These are phyloP conservation scores for Agaricus blazei DNA, from an alignment of 768 basidiomycete genomes.

Conservation along the genomic window DNA sequence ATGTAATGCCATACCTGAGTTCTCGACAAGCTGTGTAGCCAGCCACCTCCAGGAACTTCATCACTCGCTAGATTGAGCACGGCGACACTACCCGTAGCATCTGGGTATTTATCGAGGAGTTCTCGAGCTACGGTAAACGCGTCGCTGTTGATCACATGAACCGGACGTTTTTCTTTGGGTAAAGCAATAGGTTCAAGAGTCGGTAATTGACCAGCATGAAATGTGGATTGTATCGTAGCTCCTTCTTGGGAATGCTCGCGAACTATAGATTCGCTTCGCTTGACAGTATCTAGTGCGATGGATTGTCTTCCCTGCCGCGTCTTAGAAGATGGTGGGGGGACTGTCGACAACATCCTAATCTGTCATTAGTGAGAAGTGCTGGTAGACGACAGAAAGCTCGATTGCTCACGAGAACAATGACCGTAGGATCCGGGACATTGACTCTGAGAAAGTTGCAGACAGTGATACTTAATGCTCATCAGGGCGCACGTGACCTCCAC, in stretches of 20 bases:
- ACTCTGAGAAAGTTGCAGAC: too few relatives aligned
- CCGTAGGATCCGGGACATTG: too few relatives aligned
- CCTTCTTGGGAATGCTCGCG: slow-evolving; percentile 22
- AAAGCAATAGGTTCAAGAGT: slow-evolving; percentile 15
- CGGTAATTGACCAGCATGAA: slow-evolving; percentile 22
- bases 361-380: too few relatives aligned
- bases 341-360: not conserved
- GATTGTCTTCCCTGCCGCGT: slow-evolving; percentile 2
- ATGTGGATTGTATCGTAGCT: slow-evolving; percentile 24
- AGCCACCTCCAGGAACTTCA: slow-evolving; percentile 25
- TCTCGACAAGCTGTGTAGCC: slow-evolving; percentile 20
- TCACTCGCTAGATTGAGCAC: slow-evolving; percentile 39
- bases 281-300: slow-evolving; percentile 24
- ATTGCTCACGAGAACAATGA: too few relatives aligned
- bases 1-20: slow-evolving; percentile 25
- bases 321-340: not conserved
- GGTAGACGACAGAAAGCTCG: too few relatives aligned
- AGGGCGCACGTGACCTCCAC: too few relatives aligned
- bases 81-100: slow-evolving; percentile 22
- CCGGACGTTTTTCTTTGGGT: not conserved
- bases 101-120: slow-evolving; percentile 21
- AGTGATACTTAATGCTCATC: too few relatives aligned
- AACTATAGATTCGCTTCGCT: slow-evolving; percentile 20
- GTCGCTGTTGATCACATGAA: slow-evolving; percentile 30
- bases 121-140: slow-evolving; percentile 30